Percentiles rank a stretch among this genome's conserved stretches.
These are phyloP conservation scores for Garcia nutans DNA, from an alignment of 345 rosid species.

Conservation along the genomic window DNA sequence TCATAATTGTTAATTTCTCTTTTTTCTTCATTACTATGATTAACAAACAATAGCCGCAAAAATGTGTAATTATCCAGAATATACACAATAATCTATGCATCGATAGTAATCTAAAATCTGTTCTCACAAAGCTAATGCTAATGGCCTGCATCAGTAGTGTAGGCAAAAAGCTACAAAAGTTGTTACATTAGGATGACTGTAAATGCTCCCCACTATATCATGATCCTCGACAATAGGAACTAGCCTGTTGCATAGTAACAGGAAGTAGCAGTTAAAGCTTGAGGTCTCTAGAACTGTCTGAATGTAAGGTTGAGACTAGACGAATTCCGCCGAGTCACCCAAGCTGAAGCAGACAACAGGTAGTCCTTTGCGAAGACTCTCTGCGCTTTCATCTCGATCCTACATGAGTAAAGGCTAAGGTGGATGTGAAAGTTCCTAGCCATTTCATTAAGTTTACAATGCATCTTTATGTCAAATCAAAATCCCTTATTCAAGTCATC, in stretches of 20 bases:
- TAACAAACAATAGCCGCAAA: neutral
- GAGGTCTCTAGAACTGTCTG: conserved; percentile 12
- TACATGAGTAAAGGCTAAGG: neutral
- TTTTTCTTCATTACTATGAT: neutral
- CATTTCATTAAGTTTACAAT: neutral
- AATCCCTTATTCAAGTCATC: too few relatives aligned
- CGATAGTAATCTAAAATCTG: neutral
- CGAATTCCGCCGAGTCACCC: conserved; percentile 23
- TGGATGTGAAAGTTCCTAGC: neutral
- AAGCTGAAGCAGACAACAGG: conserved; percentile 18
- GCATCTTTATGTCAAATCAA: neutral
- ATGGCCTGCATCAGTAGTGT: neutral
- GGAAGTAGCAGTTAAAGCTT: too few relatives aligned
- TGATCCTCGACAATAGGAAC: too few relatives aligned
- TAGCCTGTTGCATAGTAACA: too few relatives aligned
- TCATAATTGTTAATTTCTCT: neutral
- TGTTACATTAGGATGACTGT: too few relatives aligned
- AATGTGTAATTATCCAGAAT: neutral
- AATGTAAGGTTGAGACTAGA: conserved; percentile 27
- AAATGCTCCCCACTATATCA: too few relatives aligned
- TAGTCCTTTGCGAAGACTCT: conserved; percentile 9
- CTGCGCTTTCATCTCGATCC: conserved; percentile 26
- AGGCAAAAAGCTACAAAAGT: neutral
- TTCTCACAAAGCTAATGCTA: neutral
- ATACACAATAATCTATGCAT: neutral